Evolutionary conservation across 306 rosid species (phyloP).

Genomic region (Medicago truncatula): MtrunA17r5.0-ANR NC_053048.1:52428501-52429000

Average conservation of each 20-base stretch:
- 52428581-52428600: conserved; percentile 25
- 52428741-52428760: conserved; percentile 32
- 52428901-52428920: conserved; percentile 62
- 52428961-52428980: neutral
- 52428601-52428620: conserved; percentile 54
- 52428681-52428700: conserved; percentile 7
- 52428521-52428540: conserved; percentile 47
- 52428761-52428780: conserved; percentile 56
- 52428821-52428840: conserved; percentile 32
- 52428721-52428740: neutral
- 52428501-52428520: conserved; percentile 34
- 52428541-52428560: conserved; percentile 34
- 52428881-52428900: conserved; percentile 53
- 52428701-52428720: conserved; percentile 37
- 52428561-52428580: neutral
- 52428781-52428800: conserved; percentile 22
- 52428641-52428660: conserved; percentile 24
- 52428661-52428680: neutral
- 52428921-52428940: conserved; percentile 25
- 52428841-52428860: conserved; percentile 62
- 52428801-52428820: conserved; percentile 31
- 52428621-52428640: conserved; percentile 36
- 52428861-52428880: conserved; percentile 73
- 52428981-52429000: neutral
- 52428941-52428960: conserved; percentile 35